Percentiles rank a stretch among this genome's conserved stretches.
phyloP scores from a whole-genome alignment of 306 rosid genomes.

The Argentina anserina region DNA sequence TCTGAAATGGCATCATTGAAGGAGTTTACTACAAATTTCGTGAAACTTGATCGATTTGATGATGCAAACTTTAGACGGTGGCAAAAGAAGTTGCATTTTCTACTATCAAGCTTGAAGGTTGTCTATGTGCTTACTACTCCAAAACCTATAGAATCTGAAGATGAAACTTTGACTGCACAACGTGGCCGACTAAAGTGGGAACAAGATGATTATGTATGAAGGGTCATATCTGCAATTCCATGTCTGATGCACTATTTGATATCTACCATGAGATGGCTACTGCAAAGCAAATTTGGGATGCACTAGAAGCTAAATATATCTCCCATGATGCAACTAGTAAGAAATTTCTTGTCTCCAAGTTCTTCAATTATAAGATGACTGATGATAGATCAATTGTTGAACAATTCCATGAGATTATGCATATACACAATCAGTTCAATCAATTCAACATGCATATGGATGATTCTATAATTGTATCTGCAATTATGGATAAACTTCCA shows the following conservation, averaged over 20 bases:
- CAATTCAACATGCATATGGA: not conserved
- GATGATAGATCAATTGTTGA: not conserved
- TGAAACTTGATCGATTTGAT: conserved; percentile 1
- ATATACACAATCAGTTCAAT: not conserved
- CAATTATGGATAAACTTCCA: conserved; percentile 7
- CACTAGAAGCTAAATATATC: not conserved
- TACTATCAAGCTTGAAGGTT: not conserved
- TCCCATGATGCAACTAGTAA: not conserved
- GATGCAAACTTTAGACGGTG: not conserved
- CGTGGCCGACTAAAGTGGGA: not conserved
- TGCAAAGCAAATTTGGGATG: not conserved
- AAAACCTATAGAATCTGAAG: not conserved
- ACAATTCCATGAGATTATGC: not conserved
- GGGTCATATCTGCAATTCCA: not conserved
- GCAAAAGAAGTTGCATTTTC: not conserved
- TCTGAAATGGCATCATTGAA: not conserved
- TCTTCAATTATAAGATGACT: not conserved
- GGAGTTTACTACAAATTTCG: not conserved
- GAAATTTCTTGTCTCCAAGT: not conserved
- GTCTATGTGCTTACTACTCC: not conserved
- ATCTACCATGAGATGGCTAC: not conserved
- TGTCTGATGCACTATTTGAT: not conserved
- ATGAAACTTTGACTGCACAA: not conserved
- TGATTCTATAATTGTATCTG: not conserved
- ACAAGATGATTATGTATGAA: conserved; percentile 5